Base-by-base conservation (phyloP, 2,329 filamentous ascomycete species). In the Hypoxylon sp. region DNA sequence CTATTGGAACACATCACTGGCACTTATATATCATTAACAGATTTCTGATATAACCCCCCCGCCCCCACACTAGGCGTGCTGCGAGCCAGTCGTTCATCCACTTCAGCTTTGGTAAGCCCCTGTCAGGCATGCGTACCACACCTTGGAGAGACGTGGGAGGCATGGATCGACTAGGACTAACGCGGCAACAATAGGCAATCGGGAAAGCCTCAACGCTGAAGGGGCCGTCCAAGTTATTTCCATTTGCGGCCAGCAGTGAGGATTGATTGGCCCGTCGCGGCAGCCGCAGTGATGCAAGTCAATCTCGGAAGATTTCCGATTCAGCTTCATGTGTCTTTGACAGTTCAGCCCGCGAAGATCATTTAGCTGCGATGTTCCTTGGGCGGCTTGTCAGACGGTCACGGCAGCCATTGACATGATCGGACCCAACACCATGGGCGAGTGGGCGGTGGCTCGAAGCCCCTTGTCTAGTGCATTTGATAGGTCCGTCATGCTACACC, bases 231-330 rank as follows among this genome's bases (percentile, higher is more conserved):
- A 59, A 49, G 46, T n/a, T 63, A 70, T 74, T 74, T 26, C 72
- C 72, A 70, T 70, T 73, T 74, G 65, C 62, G 69, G 72, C 55
- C 64, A 63, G 26, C 54, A 54, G 63, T 51, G 33, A 28, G 51
- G 53, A 72, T 59, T 73, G 73, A 74, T 75, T 75, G 72, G 73
- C 68, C 64, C 12, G 66, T 61, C 58, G 52, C 66, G 51, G 36
- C 42, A 60, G 42, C 50, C 49, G 54, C 64, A 38, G 36, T 62
- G 55, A 65, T 64, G 59, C 60, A 68, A 66, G 62, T 72, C 71
- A 36, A 72, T 62, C 65, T 72, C 71, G 68, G 64, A 61, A 61
- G 42, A 48, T 66, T 70, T 58, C 67, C 64, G 64, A 64, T 58
- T 65, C 60, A 66, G 60, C 56, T 66, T 49, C 22, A 36, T 18